Evolutionary conservation across 441 rosid genomes (phyloP).

Genomic region (Erodium trifolium): DNA sequence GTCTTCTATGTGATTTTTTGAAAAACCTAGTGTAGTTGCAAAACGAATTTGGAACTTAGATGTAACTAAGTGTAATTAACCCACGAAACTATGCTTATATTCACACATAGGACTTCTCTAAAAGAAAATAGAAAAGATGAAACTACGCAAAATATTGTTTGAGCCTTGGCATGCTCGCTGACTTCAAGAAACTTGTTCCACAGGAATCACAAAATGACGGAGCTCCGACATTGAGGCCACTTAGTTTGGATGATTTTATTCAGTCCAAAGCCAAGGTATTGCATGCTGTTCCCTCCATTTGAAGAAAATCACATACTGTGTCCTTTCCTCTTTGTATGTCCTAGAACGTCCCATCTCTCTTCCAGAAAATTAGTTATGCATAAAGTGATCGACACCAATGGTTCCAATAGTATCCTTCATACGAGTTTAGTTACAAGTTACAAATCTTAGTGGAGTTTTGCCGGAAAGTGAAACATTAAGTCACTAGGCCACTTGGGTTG

Average conservation of each 20-base stretch:
- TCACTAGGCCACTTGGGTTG: too few relatives aligned
- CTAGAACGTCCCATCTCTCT: neutral
- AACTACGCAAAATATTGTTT: too few relatives aligned
- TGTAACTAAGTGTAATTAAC: too few relatives aligned
- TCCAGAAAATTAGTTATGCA: neutral
- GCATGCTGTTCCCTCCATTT: neutral
- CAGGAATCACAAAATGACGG: conserved; percentile 36
- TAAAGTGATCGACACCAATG: neutral
- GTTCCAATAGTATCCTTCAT: neutral
- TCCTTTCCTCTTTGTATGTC: neutral
- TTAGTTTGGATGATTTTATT: conserved; percentile 65
- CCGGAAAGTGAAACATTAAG: too few relatives aligned
- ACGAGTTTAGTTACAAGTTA: neutral
- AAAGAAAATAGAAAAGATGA: neutral
- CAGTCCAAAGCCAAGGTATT: conserved; percentile 72
- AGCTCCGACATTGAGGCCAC: conserved; percentile 41
- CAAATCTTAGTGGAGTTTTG: too few relatives aligned
- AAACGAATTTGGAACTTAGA: too few relatives aligned
- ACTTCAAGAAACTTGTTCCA: neutral
- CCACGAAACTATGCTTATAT: too few relatives aligned
- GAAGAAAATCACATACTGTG: neutral
- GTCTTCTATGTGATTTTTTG: too few relatives aligned
- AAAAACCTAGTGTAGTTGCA: too few relatives aligned
- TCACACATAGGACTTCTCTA: too few relatives aligned
- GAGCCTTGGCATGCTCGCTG: neutral